Conservation (phyloP, 371 early-diverging fungal genomes). For the Choanephora cucurbitarum region DNA sequence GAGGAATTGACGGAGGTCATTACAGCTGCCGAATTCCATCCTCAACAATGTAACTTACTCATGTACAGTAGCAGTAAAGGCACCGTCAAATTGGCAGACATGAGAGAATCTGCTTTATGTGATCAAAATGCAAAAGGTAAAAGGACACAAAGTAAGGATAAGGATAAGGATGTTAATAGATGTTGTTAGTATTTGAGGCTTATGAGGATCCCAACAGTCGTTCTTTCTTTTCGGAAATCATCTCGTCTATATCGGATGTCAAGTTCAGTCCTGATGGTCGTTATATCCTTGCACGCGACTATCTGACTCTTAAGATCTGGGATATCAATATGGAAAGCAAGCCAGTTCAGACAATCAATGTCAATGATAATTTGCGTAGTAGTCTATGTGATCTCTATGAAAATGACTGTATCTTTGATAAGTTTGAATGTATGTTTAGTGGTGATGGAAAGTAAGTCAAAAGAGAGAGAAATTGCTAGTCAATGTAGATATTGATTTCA, state of each 20-base stretch:
- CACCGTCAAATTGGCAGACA: constrained; percentile 86
- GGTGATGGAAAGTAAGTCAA: constrained; percentile 78
- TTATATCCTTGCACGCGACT: constrained; percentile 96
- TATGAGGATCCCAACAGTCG: constrained; percentile 91
- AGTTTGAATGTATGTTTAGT: constrained; percentile 97
- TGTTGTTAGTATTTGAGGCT: constrained; percentile 85
- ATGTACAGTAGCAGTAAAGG: constrained; percentile 94
- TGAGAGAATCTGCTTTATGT: constrained; percentile 85
- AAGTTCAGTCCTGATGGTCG: constrained; percentile 96
- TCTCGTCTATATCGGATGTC: constrained; percentile 96
- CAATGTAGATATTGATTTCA: too few relatives aligned
- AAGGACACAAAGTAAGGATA: too few relatives aligned
- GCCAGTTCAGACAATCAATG: constrained; percentile 92
- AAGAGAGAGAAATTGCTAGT: neutral
- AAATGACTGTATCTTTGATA: constrained; percentile 99
- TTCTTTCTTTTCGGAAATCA: constrained; percentile 98
- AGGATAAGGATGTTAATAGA: neutral
- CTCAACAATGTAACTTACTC: constrained; percentile 83
- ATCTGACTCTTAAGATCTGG: constrained; percentile 96
- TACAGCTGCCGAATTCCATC: constrained; percentile 93
- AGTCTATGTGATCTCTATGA: constrained; percentile 98
- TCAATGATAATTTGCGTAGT: constrained; percentile 92
- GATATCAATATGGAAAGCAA: constrained; percentile 95
- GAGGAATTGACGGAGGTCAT: constrained; percentile 96
- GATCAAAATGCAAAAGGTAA: constrained; percentile 77